Evolutionary conservation across 352 stramenopile species (phyloP).

Genomic region (Thraustotheca clavata): DNA sequence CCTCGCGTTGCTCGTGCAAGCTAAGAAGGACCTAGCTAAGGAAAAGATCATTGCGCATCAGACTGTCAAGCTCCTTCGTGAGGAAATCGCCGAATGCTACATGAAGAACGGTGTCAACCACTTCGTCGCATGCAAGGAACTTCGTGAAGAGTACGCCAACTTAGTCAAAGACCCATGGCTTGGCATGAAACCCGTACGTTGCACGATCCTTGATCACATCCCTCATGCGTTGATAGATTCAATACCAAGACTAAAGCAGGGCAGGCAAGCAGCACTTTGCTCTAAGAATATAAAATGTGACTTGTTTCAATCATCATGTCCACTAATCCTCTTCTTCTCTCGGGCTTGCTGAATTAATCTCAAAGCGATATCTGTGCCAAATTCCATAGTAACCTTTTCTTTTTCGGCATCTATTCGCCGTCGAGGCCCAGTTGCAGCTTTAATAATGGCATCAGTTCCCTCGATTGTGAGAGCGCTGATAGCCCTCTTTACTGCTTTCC

Average conservation of each 20-base stretch:
- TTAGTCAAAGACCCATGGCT: slow-evolving; percentile 75
- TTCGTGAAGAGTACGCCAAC: slow-evolving; percentile 76
- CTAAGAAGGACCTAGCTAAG: slow-evolving; percentile 73
- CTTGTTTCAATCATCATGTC: slow-evolving; percentile 1
- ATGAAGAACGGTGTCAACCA: slow-evolving; percentile 85
- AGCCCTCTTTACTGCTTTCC: no score
- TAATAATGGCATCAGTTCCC: no score
- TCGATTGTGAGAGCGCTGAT: no score
- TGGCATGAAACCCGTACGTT: slow-evolving; percentile 27
- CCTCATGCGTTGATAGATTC: background rate
- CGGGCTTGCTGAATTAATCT: slow-evolving; percentile 15
- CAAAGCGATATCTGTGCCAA: background rate
- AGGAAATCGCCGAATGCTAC: slow-evolving; percentile 81
- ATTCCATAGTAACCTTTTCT: background rate
- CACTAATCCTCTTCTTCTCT: background rate
- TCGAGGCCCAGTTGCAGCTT: no score
- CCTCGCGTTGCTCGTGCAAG: slow-evolving; percentile 22
- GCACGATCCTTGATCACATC: background rate
- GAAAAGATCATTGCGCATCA: slow-evolving; percentile 63
- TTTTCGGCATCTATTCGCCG: background rate
- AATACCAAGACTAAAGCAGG: slow-evolving; percentile 2
- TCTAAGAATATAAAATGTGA: slow-evolving; percentile 15
- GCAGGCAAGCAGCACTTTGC: background rate
- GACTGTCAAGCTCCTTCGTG: slow-evolving; percentile 75
- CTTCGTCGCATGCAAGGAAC: slow-evolving; percentile 73